These are phyloP conservation scores for Ogataea zsoltii DNA, from an alignment of 805 yeast genomes.

Conservation along the genomic window DNA sequence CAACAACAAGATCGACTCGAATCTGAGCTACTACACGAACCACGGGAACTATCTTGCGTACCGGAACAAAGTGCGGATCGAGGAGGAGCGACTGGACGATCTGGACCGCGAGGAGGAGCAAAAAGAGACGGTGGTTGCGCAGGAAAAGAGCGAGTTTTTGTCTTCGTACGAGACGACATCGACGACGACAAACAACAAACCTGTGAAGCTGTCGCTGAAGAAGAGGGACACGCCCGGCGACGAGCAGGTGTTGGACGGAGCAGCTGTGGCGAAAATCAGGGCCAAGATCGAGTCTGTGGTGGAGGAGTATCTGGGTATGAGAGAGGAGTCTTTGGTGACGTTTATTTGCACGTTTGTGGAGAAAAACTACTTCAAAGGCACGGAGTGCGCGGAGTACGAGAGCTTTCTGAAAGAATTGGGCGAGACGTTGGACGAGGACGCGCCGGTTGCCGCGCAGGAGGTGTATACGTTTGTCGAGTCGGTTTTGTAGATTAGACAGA, in stretches of 20 bases:
- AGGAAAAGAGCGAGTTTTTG: slow-evolving; percentile 19
- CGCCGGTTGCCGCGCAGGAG: slow-evolving; percentile 27
- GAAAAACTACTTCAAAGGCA: slow-evolving; percentile 33
- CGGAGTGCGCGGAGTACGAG: slow-evolving; percentile 31
- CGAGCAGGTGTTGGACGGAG: not conserved
- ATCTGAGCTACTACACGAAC: slow-evolving; percentile 39
- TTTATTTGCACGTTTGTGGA: slow-evolving; percentile 43
- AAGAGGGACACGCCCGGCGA: slow-evolving; percentile 10
- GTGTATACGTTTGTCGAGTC: slow-evolving; percentile 13
- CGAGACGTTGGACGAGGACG: slow-evolving; percentile 51
- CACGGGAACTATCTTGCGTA: slow-evolving; percentile 45
- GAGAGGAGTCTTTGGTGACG: slow-evolving; percentile 50
- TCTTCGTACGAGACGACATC: slow-evolving; percentile 18
- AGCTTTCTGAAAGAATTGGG: slow-evolving; percentile 45
- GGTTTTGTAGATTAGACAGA: not conserved
- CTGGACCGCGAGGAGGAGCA: slow-evolving; percentile 40
- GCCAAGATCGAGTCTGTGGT: slow-evolving; percentile 43
- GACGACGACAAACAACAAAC: too few relatives aligned
- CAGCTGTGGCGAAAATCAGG: slow-evolving; percentile 29
- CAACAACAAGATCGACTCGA: slow-evolving; percentile 36
- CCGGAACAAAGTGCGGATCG: slow-evolving; percentile 36
- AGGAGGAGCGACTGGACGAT: slow-evolving; percentile 47
- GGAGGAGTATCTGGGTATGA: slow-evolving; percentile 53
- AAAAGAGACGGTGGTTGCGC: slow-evolving; percentile 20
- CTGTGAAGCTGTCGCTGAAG: slow-evolving; percentile 25